Percentiles rank a stretch among this genome's conserved stretches.
These are phyloP conservation scores for Jacaranda mimosifolia DNA, from an alignment of 257 asterid genomes.

Conservation along the genomic window DNA sequence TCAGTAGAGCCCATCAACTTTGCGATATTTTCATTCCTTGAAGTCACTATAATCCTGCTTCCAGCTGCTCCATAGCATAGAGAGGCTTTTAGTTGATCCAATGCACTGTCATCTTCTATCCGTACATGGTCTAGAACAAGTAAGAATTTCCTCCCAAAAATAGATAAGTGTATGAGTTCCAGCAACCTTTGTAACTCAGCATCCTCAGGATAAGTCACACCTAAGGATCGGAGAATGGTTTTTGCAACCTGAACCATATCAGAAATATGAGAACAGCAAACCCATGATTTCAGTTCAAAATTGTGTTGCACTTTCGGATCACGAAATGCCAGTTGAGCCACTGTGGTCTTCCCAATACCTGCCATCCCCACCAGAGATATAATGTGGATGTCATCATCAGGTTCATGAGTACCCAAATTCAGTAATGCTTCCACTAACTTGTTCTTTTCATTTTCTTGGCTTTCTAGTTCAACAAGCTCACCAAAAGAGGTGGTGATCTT, in stretches of 20 bases:
- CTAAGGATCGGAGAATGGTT: neutral
- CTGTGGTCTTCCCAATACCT: conserved; percentile 22
- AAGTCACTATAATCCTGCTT: no score
- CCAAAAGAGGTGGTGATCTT: neutral
- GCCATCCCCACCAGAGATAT: conserved; percentile 3
- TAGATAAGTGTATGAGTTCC: no score
- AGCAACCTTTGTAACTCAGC: no score
- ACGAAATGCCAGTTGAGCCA: conserved; percentile 5
- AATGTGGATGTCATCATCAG: neutral
- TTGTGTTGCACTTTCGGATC: neutral
- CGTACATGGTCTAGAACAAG: no score
- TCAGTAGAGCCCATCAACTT: no score
- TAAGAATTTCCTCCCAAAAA: no score
- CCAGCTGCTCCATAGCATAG: no score
- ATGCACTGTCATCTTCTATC: no score
- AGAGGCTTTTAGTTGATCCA: no score
- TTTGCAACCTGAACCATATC: conserved; percentile 4
- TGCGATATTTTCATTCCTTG: no score
- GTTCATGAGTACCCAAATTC: no score
- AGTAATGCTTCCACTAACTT: neutral
- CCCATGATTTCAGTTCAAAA: neutral
- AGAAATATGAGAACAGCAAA: neutral
- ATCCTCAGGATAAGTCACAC: neutral
- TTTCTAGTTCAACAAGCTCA: neutral
- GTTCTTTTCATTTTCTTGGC: neutral